Percentiles rank a stretch among this genome's conserved stretches.
These are phyloP conservation scores for Tylopilus intermedius DNA, from an alignment of 768 basidiomycete species.

Conservation along the genomic window DNA sequence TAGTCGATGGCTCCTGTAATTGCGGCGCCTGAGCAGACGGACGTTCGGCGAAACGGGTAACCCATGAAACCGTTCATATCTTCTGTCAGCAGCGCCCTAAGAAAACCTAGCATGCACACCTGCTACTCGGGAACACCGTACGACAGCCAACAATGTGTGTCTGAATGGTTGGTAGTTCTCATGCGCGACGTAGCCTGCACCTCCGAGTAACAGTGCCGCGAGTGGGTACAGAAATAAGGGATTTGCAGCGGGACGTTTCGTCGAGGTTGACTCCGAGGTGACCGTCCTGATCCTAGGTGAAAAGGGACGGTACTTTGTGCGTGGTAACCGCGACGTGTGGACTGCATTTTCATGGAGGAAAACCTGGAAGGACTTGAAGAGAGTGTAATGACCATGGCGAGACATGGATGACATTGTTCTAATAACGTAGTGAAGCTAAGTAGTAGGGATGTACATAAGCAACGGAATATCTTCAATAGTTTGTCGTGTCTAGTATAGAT, in stretches of 20 bases:
- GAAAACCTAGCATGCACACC: constrained; percentile 35
- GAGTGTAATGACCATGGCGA: constrained; percentile 10
- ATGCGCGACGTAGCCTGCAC: constrained; percentile 47
- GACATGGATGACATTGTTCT: constrained; percentile 11
- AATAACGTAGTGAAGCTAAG: no score
- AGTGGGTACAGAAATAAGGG: constrained; percentile 26
- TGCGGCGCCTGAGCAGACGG: constrained; percentile 46
- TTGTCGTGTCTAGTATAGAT: background rate
- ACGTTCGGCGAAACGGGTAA: background rate
- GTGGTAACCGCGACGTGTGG: constrained; percentile 1
- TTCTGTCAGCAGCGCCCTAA: constrained; percentile 21
- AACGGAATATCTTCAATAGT: no score
- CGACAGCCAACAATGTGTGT: constrained; percentile 65
- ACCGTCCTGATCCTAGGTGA: constrained; percentile 6
- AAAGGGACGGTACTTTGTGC: constrained; percentile 7
- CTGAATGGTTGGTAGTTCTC: constrained; percentile 68
- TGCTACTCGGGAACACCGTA: constrained; percentile 79
- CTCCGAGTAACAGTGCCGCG: constrained; percentile 26
- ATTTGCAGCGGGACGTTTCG: constrained; percentile 8
- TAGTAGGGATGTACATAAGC: background rate
- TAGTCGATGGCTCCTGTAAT: constrained; percentile 65
- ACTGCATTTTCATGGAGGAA: constrained; percentile 6
- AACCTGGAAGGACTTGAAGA: constrained; percentile 10
- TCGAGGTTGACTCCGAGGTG: background rate
- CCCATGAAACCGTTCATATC: constrained; percentile 19